Evolutionary conservation across 2,329 filamentous ascomycete genomes (phyloP).

Genomic region (Blastomyces gilchristii): DNA sequence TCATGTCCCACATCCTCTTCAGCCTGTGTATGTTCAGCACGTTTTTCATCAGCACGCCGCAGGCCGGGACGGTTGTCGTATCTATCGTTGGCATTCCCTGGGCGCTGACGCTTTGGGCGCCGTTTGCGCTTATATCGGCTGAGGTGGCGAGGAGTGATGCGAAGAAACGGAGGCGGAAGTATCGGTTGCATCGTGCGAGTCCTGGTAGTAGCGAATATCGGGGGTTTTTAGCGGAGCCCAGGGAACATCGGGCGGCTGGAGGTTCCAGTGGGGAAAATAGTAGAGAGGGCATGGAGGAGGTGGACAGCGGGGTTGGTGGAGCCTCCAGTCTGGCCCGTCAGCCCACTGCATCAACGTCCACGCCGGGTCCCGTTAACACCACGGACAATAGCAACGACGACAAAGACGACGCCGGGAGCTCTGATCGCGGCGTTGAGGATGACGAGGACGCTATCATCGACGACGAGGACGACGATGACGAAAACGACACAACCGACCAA

Average conservation of each 20-base stretch:
- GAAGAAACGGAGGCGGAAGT: slow-evolving; percentile 44
- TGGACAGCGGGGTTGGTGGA: slow-evolving; percentile 17
- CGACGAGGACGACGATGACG: slow-evolving; percentile 39
- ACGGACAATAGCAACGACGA: slow-evolving; percentile 8
- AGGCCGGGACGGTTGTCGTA: slow-evolving; percentile 64
- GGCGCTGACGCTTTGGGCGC: slow-evolving; percentile 89
- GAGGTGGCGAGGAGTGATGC: slow-evolving; percentile 80
- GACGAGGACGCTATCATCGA: slow-evolving; percentile 53
- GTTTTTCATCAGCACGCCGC: slow-evolving; percentile 61
- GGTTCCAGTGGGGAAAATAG: background rate
- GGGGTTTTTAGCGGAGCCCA: slow-evolving; percentile 25
- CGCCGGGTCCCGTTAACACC: background rate
- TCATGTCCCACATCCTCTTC: slow-evolving; percentile 76
- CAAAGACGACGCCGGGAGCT: slow-evolving; percentile 23
- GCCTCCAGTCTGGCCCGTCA: slow-evolving; percentile 12
- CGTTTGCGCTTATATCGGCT: slow-evolving; percentile 86
- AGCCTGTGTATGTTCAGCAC: slow-evolving; percentile 72
- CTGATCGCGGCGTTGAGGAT: slow-evolving; percentile 4
- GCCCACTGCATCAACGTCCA: background rate
- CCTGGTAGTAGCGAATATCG: too few species aligned
- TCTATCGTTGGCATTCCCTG: slow-evolving; percentile 79
- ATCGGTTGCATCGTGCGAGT: slow-evolving; percentile 25
- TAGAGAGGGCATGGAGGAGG: background rate
- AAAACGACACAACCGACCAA: slow-evolving; percentile 56
- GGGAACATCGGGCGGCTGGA: slow-evolving; percentile 10